A percentile compares a stretch with the other conserved stretches of the same genome.
phyloP scores from a whole-genome alignment of 1,284 basidiomycete genomes.

The Apiotrichum sp. region DNA sequence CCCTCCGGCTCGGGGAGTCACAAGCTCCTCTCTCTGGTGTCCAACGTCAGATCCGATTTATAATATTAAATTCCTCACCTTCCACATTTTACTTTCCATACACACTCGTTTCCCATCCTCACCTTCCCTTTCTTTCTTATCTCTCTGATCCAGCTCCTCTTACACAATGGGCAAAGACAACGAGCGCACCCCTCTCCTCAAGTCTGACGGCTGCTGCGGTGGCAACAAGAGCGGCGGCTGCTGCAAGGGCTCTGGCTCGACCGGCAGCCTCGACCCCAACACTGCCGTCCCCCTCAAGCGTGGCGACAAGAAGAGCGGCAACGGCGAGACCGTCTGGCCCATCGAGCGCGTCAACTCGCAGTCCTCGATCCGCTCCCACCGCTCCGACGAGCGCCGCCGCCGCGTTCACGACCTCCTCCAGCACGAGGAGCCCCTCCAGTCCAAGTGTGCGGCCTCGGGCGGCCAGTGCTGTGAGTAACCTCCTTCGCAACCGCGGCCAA shows the following conservation, averaged over 20 bases:
- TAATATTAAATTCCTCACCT: too few species aligned
- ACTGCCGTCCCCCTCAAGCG: constrained; percentile 18
- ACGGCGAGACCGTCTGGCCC: constrained; percentile 11
- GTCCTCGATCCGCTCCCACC: constrained; percentile 10
- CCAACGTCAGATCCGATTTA: too few species aligned
- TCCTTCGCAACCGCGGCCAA: too few species aligned
- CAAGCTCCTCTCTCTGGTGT: too few species aligned
- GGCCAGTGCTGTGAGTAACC: constrained; percentile 35
- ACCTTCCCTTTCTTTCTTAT: too few species aligned
- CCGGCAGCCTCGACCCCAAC: constrained; percentile 1
- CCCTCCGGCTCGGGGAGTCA: too few species aligned
- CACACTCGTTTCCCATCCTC: not conserved
- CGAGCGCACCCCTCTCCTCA: constrained; percentile 17
- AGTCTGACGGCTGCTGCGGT: constrained; percentile 15
- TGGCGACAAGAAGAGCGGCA: not conserved
- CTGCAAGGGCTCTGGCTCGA: constrained; percentile 10
- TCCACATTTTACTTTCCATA: too few species aligned
- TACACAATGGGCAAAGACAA: constrained; percentile 1
- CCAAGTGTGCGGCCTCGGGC: constrained; percentile 38
- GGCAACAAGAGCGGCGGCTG: constrained; percentile 12
- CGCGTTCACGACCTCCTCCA: constrained; percentile 29
- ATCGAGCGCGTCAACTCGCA: constrained; percentile 14
- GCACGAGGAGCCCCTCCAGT: constrained; percentile 32
- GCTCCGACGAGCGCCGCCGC: constrained; percentile 7
- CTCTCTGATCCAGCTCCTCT: too few species aligned